Base-by-base conservation (phyloP, 2,329 filamentous ascomycete species). In the Penicillium digitatum region DNA sequence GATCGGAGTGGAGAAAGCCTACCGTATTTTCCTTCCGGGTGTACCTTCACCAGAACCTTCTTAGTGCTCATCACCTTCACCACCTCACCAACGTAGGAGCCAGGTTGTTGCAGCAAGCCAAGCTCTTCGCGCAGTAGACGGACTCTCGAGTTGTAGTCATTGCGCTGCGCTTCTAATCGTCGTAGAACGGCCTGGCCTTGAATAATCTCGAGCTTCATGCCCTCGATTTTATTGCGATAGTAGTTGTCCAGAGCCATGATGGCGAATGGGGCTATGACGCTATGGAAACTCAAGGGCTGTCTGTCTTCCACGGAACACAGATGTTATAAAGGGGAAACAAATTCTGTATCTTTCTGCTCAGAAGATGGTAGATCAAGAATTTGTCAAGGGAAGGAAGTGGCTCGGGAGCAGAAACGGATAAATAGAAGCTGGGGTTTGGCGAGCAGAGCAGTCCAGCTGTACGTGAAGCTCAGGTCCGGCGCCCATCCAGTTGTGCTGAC, bases 31-130 rank as follows among this genome's bases (percentile, higher is more conserved):
- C 94, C 94, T 77, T 99, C 94, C 10, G 94, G 94, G 76, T 99
- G 94, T 68, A 99, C 94, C 79, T 99, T 99, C 66, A 99, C 94
- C 56, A 99, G 81, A 48, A 99, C 91, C 81, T 99, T 97, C 80
- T 99, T 99, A 54, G 94, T 99, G 72, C 93, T 87, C 94, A 99
- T 99, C 55, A 97, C 94, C 82, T 97, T 99, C 72, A 99, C 94
- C n/a, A 99, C 94, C 78, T 99, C 94, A 56, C 94, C 94, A 32
- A 99, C 94, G 72, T 99, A 99, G 20, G 93, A 97, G 38, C 94
- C 94, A 3, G 94, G 94, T 75, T 99, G 94, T 77, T 99, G 94
- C 62, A 99, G 81, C 68, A 99, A 81, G 50, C 94, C 94, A 22
- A 99, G 84, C 81, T 99, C 94, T 79, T 99, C 94, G 67, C 94